A percentile compares a stretch with the other conserved stretches of the same genome.
Evolutionary conservation across 257 asterid species (phyloP).

Genomic region (Parsonsia alboflavescens): DNA sequence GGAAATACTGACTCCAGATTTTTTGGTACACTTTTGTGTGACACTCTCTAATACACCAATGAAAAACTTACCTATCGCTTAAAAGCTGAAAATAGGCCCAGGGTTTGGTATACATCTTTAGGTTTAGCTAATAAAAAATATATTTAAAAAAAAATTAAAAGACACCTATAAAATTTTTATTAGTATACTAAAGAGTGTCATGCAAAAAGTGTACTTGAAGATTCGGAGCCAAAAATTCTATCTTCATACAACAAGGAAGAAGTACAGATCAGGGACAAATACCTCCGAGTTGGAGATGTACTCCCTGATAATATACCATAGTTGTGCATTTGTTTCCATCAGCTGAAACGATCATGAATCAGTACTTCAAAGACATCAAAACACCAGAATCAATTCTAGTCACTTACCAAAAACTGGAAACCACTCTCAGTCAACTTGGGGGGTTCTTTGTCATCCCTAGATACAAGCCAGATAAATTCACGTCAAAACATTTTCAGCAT

Average conservation of each 20-base stretch:
- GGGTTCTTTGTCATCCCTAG: constrained; percentile 88
- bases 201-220: no score
- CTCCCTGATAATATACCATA: constrained; percentile 98
- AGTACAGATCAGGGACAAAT: constrained; percentile 18
- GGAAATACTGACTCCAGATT: no score
- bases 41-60: no score
- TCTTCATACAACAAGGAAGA: neutral
- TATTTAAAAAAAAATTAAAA: no score
- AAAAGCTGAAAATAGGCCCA: no score
- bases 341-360: constrained; percentile 52
- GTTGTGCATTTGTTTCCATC: constrained; percentile 97
- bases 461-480: constrained; percentile 24
- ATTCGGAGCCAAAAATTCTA: no score
- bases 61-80: no score
- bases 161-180: no score
- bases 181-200: no score
- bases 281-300: constrained; percentile 93
- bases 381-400: constrained; percentile 18
- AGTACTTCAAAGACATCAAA: constrained; percentile 28
- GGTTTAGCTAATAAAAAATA: no score
- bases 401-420: constrained; percentile 90
- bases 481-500: constrained; percentile 19
- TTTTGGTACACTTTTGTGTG: no score
- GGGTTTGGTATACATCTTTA: no score
- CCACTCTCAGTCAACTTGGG: constrained; percentile 91